Conservation (phyloP, 1,139 yeast genomes). For the Pichia sp. region DNA sequence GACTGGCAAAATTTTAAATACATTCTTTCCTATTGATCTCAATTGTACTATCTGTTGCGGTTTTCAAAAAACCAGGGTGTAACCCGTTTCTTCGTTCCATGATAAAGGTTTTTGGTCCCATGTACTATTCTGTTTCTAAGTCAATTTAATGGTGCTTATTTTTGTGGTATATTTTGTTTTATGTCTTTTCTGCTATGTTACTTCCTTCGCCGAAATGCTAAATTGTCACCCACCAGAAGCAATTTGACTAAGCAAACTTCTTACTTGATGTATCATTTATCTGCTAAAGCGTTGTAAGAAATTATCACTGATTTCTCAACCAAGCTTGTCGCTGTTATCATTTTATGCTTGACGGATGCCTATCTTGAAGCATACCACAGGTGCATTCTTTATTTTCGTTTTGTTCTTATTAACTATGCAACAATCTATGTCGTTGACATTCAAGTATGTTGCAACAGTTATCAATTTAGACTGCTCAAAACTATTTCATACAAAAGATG, state of each 20-base stretch:
- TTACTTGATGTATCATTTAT: conserved; percentile 39
- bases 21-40: conserved; percentile 39
- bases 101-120: conserved; percentile 40
- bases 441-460: conserved; percentile 43
- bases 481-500: conserved; percentile 38
- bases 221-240: conserved; percentile 37
- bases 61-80: conserved; percentile 36
- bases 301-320: conserved; percentile 37
- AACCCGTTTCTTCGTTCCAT: conserved; percentile 34
- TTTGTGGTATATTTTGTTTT: conserved; percentile 36
- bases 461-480: conserved; percentile 37
- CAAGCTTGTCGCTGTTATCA: conserved; percentile 30
- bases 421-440: conserved; percentile 35
- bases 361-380: conserved; percentile 36
- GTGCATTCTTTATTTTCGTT: conserved; percentile 37
- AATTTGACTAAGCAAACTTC: conserved; percentile 39
- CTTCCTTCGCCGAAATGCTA: conserved; percentile 37
- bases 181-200: conserved; percentile 38
- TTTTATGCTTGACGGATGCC: conserved; percentile 38
- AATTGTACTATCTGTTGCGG: conserved; percentile 40
- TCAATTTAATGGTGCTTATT: conserved; percentile 33
- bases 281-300: conserved; percentile 41
- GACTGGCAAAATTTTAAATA: conserved; percentile 34
- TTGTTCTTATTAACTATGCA: conserved; percentile 38
- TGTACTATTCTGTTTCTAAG: conserved; percentile 33